A percentile compares a stretch with the other conserved stretches of the same genome.
Conservation (phyloP, 305 asterid genomes). For the Fraxinus dipetala region DNA sequence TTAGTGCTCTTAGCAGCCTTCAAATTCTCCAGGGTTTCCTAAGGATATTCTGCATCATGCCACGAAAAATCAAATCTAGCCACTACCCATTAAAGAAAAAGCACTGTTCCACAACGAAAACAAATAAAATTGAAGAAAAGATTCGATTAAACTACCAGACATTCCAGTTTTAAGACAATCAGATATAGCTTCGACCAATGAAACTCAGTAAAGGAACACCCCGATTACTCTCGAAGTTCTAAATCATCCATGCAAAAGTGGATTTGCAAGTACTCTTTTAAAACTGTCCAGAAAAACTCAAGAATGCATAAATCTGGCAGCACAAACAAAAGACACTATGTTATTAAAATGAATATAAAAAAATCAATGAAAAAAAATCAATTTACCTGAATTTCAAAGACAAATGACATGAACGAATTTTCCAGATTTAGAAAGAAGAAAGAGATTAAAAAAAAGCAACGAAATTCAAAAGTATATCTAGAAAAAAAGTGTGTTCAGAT, state of each 20-base stretch:
- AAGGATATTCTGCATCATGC: conserved; percentile 82
- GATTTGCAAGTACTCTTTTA: not conserved
- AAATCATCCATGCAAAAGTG: conserved; percentile 3
- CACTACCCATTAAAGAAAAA: conserved; percentile 34
- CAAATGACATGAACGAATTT: too few species aligned
- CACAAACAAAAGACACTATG: too few species aligned
- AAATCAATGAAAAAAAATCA: too few species aligned
- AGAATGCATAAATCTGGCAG: too few species aligned
- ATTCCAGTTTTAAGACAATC: conserved; percentile 80
- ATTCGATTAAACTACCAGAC: not conserved
- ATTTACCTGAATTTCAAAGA: too few species aligned
- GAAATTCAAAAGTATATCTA: too few species aligned
- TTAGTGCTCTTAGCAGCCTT: conserved; percentile 36
- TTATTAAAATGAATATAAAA: too few species aligned
- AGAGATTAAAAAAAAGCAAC: too few species aligned
- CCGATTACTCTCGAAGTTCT: not conserved
- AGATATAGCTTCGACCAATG: conserved; percentile 62
- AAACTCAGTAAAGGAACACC: conserved; percentile 40
- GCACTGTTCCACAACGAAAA: not conserved
- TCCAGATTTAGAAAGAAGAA: too few species aligned
- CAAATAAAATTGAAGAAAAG: conserved; percentile 15
- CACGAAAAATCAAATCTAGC: conserved; percentile 91
- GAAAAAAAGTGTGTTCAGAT: too few species aligned
- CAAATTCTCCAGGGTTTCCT: conserved; percentile 83
- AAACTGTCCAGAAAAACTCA: too few species aligned